phyloP scores from a whole-genome alignment of 129 eudicot species.

The Pittosporum tobira region DNA sequence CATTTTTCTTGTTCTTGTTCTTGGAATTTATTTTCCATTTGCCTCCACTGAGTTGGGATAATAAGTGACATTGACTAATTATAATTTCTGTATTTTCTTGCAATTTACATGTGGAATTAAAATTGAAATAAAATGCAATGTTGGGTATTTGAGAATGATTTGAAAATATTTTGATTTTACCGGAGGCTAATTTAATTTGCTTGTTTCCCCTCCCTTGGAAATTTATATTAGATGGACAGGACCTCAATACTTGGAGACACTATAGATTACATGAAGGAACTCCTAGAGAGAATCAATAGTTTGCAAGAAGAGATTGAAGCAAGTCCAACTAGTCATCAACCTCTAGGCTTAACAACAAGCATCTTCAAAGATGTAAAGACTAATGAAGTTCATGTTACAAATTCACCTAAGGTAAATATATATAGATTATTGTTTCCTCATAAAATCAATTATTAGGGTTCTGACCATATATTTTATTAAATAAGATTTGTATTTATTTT shows the following conservation, averaged over 20 bases:
- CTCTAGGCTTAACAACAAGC: conserved; percentile 20
- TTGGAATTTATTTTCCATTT: too few relatives aligned
- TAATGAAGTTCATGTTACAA: conserved; percentile 42
- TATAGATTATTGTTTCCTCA: too few relatives aligned
- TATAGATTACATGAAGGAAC: conserved; percentile 85
- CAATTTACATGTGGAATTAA: too few relatives aligned
- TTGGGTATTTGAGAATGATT: too few relatives aligned
- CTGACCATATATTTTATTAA: not conserved
- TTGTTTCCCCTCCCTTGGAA: not conserved
- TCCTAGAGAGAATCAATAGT: conserved; percentile 44
- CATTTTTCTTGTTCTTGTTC: too few relatives aligned
- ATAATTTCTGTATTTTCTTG: too few relatives aligned
- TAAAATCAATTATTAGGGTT: too few relatives aligned
- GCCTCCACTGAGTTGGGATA: too few relatives aligned
- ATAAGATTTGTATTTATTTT: not conserved
- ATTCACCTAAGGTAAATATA: conserved; percentile 69
- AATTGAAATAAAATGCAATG: too few relatives aligned
- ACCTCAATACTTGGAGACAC: conserved; percentile 91
- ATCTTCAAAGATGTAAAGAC: conserved; percentile 41
- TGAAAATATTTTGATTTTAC: too few relatives aligned
- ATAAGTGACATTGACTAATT: too few relatives aligned
- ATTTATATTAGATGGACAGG: conserved; percentile 63
- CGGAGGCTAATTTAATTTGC: not conserved
- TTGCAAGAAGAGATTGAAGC: conserved; percentile 40
- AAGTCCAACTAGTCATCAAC: conserved; percentile 6